Evolutionary conservation across 2,329 filamentous ascomycete species (phyloP).

Genomic region (Exophiala bonariae): DNA sequence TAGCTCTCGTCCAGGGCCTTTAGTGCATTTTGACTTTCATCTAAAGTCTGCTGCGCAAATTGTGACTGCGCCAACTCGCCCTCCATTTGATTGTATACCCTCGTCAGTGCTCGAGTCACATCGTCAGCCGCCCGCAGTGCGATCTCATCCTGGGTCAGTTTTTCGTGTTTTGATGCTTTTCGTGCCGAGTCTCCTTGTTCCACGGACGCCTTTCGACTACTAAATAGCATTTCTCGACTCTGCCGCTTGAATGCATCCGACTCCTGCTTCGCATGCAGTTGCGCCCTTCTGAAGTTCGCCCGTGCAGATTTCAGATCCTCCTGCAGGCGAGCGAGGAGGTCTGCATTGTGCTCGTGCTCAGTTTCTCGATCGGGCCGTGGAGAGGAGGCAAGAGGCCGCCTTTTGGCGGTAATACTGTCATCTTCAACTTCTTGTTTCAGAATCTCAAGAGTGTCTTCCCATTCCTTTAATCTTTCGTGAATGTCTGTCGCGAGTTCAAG

Average conservation of each 20-base stretch:
- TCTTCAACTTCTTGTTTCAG: slow-evolving; percentile 76
- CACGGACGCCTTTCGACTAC: slow-evolving; percentile 43
- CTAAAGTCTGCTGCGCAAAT: slow-evolving; percentile 84
- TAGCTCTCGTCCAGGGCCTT: slow-evolving; percentile 79
- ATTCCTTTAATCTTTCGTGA: slow-evolving; percentile 70
- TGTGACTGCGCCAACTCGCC: slow-evolving; percentile 80
- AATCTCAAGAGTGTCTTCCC: slow-evolving; percentile 81
- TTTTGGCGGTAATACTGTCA: slow-evolving; percentile 10
- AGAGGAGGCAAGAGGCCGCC: slow-evolving; percentile 5
- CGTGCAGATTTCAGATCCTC: slow-evolving; percentile 69
- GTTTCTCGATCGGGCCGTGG: slow-evolving; percentile 32
- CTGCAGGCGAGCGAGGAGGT: slow-evolving; percentile 65
- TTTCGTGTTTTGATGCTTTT: slow-evolving; percentile 40
- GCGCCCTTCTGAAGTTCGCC: slow-evolving; percentile 75
- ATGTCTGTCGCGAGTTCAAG: slow-evolving; percentile 80
- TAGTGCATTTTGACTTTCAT: slow-evolving; percentile 68
- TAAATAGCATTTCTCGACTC: slow-evolving; percentile 75
- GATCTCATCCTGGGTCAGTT: slow-evolving; percentile 69
- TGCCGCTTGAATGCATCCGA: slow-evolving; percentile 71
- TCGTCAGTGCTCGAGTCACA: slow-evolving; percentile 78
- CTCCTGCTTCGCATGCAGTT: slow-evolving; percentile 74
- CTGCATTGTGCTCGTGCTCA: slow-evolving; percentile 65
- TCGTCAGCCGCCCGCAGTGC: slow-evolving; percentile 74
- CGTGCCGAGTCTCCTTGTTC: slow-evolving; percentile 8
- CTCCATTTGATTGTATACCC: slow-evolving; percentile 84